Percentiles rank a stretch among this genome's conserved stretches.
Evolutionary conservation across 257 asterid genomes (phyloP).

Genomic region (Gentiana macrophylla): DNA sequence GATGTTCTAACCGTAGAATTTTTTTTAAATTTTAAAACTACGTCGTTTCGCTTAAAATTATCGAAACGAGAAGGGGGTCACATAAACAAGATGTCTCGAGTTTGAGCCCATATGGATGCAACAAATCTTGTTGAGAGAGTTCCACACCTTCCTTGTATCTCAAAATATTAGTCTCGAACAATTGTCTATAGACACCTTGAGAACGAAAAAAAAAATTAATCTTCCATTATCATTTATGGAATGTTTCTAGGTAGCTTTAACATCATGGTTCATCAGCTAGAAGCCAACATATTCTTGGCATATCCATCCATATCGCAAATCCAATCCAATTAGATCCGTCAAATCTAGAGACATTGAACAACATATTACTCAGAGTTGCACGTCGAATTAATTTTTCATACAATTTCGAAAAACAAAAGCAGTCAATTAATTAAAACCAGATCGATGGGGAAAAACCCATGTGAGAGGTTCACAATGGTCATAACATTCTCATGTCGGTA

Average conservation of each 20-base stretch:
- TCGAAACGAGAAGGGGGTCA: too few species aligned
- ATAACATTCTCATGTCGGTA: conserved; percentile 16
- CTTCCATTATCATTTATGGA: too few species aligned
- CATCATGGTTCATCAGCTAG: conserved; percentile 44
- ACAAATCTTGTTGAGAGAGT: too few species aligned
- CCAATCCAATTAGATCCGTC: conserved; percentile 24
- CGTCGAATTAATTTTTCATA: neutral
- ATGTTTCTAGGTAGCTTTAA: too few species aligned
- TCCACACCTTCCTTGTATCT: too few species aligned
- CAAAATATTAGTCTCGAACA: too few species aligned
- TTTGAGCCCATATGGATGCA: too few species aligned
- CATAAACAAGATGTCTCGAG: too few species aligned
- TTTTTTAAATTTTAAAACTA: too few species aligned
- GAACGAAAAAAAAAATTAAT: too few species aligned
- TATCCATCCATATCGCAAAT: conserved; percentile 27
- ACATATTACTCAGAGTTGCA: conserved; percentile 5
- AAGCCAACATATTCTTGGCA: conserved; percentile 35
- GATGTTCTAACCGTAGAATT: too few species aligned
- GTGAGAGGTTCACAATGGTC: conserved; percentile 40
- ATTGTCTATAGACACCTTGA: conserved; percentile 9
- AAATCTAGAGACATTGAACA: conserved; percentile 21
- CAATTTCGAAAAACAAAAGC: conserved; percentile 8
- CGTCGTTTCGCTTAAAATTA: too few species aligned
- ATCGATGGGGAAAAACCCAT: conserved; percentile 21
- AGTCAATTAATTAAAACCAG: conserved; percentile 23